A percentile compares a stretch with the other conserved stretches of the same genome.
Conservation (phyloP, 2,329 filamentous ascomycete species). For the Endoconidiophora laricicola region DNA sequence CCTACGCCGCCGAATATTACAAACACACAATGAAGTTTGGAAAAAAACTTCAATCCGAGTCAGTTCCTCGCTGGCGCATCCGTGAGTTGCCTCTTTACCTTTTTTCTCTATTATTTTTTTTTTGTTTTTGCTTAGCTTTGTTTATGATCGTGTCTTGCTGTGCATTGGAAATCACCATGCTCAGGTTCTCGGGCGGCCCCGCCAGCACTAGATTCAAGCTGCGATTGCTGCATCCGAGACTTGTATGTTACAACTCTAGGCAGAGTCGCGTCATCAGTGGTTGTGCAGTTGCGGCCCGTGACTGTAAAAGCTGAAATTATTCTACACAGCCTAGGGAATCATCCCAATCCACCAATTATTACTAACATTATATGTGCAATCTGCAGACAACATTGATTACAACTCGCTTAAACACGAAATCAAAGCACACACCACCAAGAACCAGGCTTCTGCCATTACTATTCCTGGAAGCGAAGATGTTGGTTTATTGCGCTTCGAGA, state of each 20-base stretch:
- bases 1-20: too few relatives aligned
- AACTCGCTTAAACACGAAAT: constrained; percentile 74
- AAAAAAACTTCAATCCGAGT: constrained; percentile 14
- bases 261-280: not conserved
- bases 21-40: constrained; percentile 24
- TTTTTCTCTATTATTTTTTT: not conserved
- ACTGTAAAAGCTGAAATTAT: not conserved
- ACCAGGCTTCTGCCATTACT: constrained; percentile 51
- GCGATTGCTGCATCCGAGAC: too few relatives aligned
- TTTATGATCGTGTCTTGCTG: not conserved
- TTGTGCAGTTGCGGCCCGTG: not conserved
- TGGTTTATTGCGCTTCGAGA: constrained; percentile 46
- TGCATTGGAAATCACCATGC: not conserved
- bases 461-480: constrained; percentile 56
- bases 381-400: constrained; percentile 70
- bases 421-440: constrained; percentile 59
- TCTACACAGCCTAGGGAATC: not conserved
- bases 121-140: not conserved
- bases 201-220: too few relatives aligned
- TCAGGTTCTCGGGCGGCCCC: too few relatives aligned
- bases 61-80: constrained; percentile 13
- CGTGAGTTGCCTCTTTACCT: constrained; percentile 5
- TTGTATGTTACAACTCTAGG: too few relatives aligned
- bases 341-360: not conserved
- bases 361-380: not conserved